Evolutionary conservation across 148 eudicot genomes (phyloP).

Genomic region (Limonium bicolor): DNA sequence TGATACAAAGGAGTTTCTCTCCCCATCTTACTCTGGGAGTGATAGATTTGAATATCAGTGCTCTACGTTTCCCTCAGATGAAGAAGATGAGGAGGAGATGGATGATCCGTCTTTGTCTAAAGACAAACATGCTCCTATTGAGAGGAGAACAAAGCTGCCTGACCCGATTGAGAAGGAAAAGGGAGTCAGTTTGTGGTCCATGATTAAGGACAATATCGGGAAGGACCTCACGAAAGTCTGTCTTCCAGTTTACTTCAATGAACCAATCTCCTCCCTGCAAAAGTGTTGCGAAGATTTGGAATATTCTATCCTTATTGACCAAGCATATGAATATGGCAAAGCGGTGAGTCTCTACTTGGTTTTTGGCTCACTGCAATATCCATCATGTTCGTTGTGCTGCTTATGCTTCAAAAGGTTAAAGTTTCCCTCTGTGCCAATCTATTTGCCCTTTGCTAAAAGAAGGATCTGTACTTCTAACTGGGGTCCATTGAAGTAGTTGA

Average conservation of each 20-base stretch:
- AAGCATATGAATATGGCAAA: constrained; percentile 77
- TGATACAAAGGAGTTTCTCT: constrained; percentile 56
- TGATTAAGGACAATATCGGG: constrained; percentile 94
- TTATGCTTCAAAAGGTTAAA: too few species aligned
- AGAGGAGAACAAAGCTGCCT: constrained; percentile 74
- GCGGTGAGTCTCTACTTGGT: too few species aligned
- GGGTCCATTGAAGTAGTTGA: too few species aligned
- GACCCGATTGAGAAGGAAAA: constrained; percentile 89
- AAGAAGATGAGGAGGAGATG: not conserved
- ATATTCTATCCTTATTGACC: constrained; percentile 79
- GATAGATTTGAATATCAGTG: constrained; percentile 8
- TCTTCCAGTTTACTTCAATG: constrained; percentile 95
- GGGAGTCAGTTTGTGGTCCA: constrained; percentile 90
- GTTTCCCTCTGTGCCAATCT: too few species aligned
- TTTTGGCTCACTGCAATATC: too few species aligned
- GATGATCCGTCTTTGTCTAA: constrained; percentile 2
- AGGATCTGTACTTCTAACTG: too few species aligned
- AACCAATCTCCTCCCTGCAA: constrained; percentile 90
- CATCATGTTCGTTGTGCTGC: too few species aligned
- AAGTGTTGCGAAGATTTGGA: constrained; percentile 93
- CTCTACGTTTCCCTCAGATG: constrained; percentile 3
- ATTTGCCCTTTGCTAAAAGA: too few species aligned
- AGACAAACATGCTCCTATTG: constrained; percentile 18
- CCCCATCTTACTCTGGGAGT: constrained; percentile 1
- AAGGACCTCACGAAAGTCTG: constrained; percentile 93